phyloP scores from a whole-genome alignment of 2,329 filamentous ascomycete genomes.

The Colletotrichum sp. region DNA sequence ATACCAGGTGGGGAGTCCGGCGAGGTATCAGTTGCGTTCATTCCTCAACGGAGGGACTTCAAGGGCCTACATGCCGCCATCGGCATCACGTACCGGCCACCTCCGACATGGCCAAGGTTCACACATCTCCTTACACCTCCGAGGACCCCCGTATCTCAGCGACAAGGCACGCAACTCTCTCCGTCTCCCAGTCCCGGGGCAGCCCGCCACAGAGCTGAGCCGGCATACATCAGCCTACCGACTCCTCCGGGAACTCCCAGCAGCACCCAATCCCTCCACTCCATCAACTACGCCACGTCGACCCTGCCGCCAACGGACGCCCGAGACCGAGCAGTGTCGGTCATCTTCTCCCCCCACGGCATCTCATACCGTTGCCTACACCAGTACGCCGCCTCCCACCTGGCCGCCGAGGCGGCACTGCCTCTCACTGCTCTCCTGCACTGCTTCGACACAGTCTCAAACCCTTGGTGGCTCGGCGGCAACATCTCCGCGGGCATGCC shows the following conservation, averaged over 20 bases:
- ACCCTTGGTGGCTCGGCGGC: constrained; percentile 67
- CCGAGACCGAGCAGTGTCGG: constrained; percentile 55
- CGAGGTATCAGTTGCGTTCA: constrained; percentile 74
- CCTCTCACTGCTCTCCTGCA: constrained; percentile 70
- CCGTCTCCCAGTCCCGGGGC: constrained; percentile 9
- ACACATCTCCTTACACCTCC: constrained; percentile 11
- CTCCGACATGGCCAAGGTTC: constrained; percentile 36
- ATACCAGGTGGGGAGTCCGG: constrained; percentile 59
- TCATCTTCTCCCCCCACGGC: constrained; percentile 71
- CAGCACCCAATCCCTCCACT: constrained; percentile 32
- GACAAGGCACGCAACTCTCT: constrained; percentile 7
- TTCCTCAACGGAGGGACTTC: constrained; percentile 65
- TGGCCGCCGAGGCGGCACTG: constrained; percentile 60
- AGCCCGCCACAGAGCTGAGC: constrained; percentile 14
- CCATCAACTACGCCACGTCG: constrained; percentile 39
- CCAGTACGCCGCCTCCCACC: constrained; percentile 61
- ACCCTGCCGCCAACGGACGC: constrained; percentile 31
- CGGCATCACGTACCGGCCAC: constrained; percentile 74
- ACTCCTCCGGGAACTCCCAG: constrained; percentile 41
- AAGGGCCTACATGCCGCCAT: constrained; percentile 69
- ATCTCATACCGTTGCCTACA: constrained; percentile 58
- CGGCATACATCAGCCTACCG: constrained; percentile 29
- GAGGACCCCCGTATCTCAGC: constrained; percentile 28
- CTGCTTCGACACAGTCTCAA: constrained; percentile 63
- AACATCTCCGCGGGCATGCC: constrained; percentile 62